Evolutionary conservation across 2,329 filamentous ascomycete genomes (phyloP), one percentile per base, ranked within the genome.

Genomic region (Penicillium aurantiogriseum): DNA sequence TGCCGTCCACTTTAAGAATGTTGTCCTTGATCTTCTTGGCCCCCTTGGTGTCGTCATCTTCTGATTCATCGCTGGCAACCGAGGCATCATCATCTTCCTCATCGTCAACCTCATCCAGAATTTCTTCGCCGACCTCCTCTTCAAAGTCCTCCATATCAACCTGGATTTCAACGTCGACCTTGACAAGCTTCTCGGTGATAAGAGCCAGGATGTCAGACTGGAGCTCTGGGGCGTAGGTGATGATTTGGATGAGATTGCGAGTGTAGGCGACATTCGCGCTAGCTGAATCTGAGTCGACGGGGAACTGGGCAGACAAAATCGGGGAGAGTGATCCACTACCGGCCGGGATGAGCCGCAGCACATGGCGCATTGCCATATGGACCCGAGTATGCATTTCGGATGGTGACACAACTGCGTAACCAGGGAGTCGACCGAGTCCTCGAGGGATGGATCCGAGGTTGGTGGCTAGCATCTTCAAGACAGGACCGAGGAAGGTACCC

Each of bases 141-240:
- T 97, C 93, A 60, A 96, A 79, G 66, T 97, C 92, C 61, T 97
- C 92, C 68, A 97, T 80, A 68, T 97, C 92, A 49, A 92, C 85
- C 75, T 97, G 93, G 74, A 97, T 94, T 71, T 97, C 90, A 1
- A 96, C 91, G 71, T 99, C 94, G 57, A 97, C 90, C 75, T 94
- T 94, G 68, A 97, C 91, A 8, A 97, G 82, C 61, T 90, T 88
- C 65, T 93, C 89, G 42, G 92, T 88, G 47, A 97, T 88, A 13
- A 96, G 79, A 55, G 91, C 87, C 62, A 96, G 82, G 25, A 97
- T 86, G 60, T 95, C 90, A 8, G 88, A 85, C 60, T 88, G 88
- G 36, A 97, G 78, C 58, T 90, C 87, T 0, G 91, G 88, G 1
- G 89, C 85, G 70, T 96, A 96, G 48, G 86, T 82, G 52, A 89